Conservation (phyloP, 176 grass and related monocot species). For the Raddia guianensis region DNA sequence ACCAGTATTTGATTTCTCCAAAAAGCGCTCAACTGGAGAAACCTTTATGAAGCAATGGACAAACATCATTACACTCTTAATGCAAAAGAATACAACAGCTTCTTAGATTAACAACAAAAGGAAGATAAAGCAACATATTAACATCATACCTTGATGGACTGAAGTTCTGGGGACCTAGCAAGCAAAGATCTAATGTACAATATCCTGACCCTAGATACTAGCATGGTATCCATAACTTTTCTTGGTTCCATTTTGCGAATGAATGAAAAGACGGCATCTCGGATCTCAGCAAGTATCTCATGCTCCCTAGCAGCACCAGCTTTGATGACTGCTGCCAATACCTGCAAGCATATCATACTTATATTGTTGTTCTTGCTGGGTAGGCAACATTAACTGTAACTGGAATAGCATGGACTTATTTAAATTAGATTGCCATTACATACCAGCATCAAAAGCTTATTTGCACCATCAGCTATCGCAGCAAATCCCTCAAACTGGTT, state of each 20-base stretch:
- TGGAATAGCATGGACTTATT: neutral
- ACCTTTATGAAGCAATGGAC: conserved; percentile 63
- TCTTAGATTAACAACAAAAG: conserved; percentile 16
- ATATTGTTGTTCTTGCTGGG: neutral
- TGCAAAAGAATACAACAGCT: conserved; percentile 17
- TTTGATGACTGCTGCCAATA: conserved; percentile 98
- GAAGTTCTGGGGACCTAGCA: conserved; percentile 95
- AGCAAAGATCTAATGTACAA: conserved; percentile 98
- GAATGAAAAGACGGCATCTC: conserved; percentile 92
- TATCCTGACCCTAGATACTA: conserved; percentile 98
- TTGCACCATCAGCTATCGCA: conserved; percentile 96
- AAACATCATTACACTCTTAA: conserved; percentile 35
- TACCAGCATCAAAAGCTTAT: conserved; percentile 99
- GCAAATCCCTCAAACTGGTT: conserved; percentile 94
- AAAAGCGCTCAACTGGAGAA: conserved; percentile 82
- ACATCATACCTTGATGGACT: conserved; percentile 82
- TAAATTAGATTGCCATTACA: conserved; percentile 32
- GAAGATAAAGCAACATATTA: conserved; percentile 31
- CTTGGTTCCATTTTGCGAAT: conserved; percentile 99
- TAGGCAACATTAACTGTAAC: conserved; percentile 13
- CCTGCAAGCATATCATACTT: conserved; percentile 54
- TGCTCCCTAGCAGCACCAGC: conserved; percentile 98
- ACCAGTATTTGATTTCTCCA: conserved; percentile 84
- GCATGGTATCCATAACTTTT: conserved; percentile 99
- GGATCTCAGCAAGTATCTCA: conserved; percentile 98